Evolutionary conservation across 1,139 yeast genomes (phyloP), one percentile per base, ranked within the genome.

Genomic region (Yamadazyma jaroonii): DNA sequence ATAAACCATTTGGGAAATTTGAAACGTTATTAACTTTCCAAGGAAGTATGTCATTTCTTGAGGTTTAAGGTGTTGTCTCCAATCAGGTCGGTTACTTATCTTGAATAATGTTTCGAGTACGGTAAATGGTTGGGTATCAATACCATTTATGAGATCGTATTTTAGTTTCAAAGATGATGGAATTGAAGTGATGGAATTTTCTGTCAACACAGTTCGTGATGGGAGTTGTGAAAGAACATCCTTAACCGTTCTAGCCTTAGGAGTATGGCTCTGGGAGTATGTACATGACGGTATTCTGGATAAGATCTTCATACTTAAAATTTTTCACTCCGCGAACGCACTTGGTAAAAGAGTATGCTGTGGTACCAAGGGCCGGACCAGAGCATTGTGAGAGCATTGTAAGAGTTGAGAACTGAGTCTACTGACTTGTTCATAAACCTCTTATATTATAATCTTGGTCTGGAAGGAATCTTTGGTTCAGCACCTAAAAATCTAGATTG

Each of bases 401-500:
- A n/a, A 17, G 20, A 17, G 20, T 17, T 17, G 20, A 17, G n/a
- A n/a, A n/a, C n/a, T n/a, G n/a, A n/a, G n/a, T n/a, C n/a, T n/a
- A n/a, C n/a, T n/a, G n/a, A n/a, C n/a, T n/a, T n/a, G n/a, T n/a
- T n/a, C n/a, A n/a, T n/a, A n/a, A n/a, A n/a, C n/a, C n/a, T n/a
- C n/a, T n/a, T n/a, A n/a, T n/a, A n/a, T 22, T 26, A 37, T 9
- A 37, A 30, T 15, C 40, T 43, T 33, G 35, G 43, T 21, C 9
- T 21, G 5, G 22, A 9, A 32, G 29, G 31, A n/a, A 30, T 23
- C 9, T 20, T 30, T 9, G 38, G 32, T 9, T 35, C 21, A 20
- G 43, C 58, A 28, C 67, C 68, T 32, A 74, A 57, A 26, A 67
- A 62, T 26, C 52, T 58, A 8, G 80, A 65, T 52, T 84, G 83